Evolutionary conservation across 331 rosid genomes (phyloP).

Genomic region (Quercus tomentella): DNA sequence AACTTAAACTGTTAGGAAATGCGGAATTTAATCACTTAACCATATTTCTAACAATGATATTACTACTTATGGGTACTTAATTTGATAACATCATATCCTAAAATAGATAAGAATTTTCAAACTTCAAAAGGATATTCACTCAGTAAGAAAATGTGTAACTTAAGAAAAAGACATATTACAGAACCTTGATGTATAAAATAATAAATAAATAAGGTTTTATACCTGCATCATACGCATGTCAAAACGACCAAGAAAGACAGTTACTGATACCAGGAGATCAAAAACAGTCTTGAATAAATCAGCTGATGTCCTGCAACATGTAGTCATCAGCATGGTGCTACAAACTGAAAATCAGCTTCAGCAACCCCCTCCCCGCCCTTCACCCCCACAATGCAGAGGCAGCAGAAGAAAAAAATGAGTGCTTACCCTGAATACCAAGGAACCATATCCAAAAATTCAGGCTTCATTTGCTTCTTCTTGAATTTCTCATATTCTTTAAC

Average conservation of each 20-base stretch:
- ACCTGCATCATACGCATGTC: constrained; percentile 99
- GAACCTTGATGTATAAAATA: neutral
- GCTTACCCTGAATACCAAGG: constrained; percentile 99
- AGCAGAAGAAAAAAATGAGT: constrained; percentile 4
- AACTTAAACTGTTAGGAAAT: too few species aligned
- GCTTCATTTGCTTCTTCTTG: constrained; percentile 92
- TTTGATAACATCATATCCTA: neutral
- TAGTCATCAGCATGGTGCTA: constrained; percentile 18
- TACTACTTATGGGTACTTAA: neutral
- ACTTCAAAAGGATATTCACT: neutral
- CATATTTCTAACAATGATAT: neutral
- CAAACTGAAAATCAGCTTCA: constrained; percentile 18
- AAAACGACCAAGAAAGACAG: constrained; percentile 98
- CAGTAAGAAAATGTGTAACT: neutral
- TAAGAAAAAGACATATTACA: constrained; percentile 7
- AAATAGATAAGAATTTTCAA: neutral
- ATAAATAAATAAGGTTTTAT: constrained; percentile 5
- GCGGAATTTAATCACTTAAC: too few species aligned
- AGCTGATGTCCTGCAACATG: constrained; percentile 88
- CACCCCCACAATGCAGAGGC: neutral
- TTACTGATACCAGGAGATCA: constrained; percentile 92
- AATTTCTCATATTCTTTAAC: constrained; percentile 70
- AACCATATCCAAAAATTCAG: constrained; percentile 95
- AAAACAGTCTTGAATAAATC: constrained; percentile 98
- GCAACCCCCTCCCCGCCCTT: neutral